Evolutionary conservation across 805 yeast species (phyloP), one percentile per base, ranked within the genome.

Genomic region (Saccharomyces paradoxus): DNA sequence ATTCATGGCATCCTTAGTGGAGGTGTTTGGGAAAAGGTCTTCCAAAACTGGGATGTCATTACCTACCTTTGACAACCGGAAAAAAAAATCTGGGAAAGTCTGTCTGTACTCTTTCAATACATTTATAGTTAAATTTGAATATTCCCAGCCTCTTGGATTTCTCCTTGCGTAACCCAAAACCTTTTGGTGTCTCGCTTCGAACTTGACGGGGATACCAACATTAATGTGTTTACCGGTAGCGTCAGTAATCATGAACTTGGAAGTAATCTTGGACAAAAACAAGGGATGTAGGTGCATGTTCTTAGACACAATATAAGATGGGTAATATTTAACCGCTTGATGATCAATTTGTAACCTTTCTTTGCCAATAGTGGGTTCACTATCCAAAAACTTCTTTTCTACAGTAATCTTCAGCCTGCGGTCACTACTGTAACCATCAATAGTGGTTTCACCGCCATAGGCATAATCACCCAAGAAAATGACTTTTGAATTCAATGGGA

Each of bases 81-180:
- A 61, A 65, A 89, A 82, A 49, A 90, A 72, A 9, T 73, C 74
- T 1, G 90, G 85, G 74, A 89, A 94, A 50, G 74, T 75, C 10
- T 65, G 61, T 61, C 74, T 71, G 67, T 89, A 94, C 30, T 81
- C 83, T 50, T 75, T 72, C 49, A 94, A 69, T 58, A 91, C 74
- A 32, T 79, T 76, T 44, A 87, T 71, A 0, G 97, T 95, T 61
- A 85, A 73, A 9, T 81, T 83, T 58, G 95, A 87, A 69, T 76
- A 94, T 61, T 84, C 89, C 99, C 99, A 94, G 24, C 82, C 84
- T 51, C 77, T 76, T 27, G 75, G 79, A 46, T 71, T 74, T 63
- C 84, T 82, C 56, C 83, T 79, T 1, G 97, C 83, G 72, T 83
- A 92, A 4, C 98, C 99, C 58, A 91, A 76, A 2, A 89, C 98